Base-by-base conservation (phyloP, 2,329 filamentous ascomycete genomes). In the Xylariaceae sp. region DNA sequence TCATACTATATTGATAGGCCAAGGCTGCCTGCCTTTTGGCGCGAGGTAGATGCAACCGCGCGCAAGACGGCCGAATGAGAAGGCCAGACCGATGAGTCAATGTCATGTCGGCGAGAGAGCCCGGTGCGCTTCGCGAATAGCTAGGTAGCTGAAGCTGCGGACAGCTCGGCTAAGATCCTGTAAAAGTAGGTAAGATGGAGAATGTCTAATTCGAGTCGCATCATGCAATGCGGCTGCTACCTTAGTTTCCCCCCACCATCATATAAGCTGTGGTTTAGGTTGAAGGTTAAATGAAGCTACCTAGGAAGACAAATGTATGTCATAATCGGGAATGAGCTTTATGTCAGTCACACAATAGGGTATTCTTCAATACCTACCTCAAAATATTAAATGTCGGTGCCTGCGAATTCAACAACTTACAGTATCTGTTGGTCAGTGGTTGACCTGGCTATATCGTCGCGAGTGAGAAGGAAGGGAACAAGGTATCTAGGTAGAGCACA, bases 11-110 rank as follows among this genome's bases (percentile, higher is more conserved):
- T 46, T 33, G 46, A 61, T 45, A 53, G 44, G 37, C 48, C 45
- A 43, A 43, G 24, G 48, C 26, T 33, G 31, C 33, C 26, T 34
- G 17, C 44, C 17, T 44, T 44, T 36, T 19, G 37, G 41, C 43
- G 39, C 43, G 43, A 24, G 43, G 34, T 28, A 51, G 44, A 40
- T 49, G 55, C 50, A 48, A 48, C 43, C 46, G 39, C 29, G 48
- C 52, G 46, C 47, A 49, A 52, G 46, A 51, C 19, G 47, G 41
- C 34, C 53, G 31, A 51, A 58, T 58, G 39, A 33, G 56, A 58
- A 24, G 31, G 24, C 31, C 28, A 26, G 44, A 14, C 36, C 37
- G 24, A 16, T 24, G 52, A 6, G 29, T 29, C 26, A 24, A 33
- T 24, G 34, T 46, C 17, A 46, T 46, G 11, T 21, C 17, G 19